Conservation (phyloP, 345 rosid genomes). For the Melaleuca quinquenervia region DNA sequence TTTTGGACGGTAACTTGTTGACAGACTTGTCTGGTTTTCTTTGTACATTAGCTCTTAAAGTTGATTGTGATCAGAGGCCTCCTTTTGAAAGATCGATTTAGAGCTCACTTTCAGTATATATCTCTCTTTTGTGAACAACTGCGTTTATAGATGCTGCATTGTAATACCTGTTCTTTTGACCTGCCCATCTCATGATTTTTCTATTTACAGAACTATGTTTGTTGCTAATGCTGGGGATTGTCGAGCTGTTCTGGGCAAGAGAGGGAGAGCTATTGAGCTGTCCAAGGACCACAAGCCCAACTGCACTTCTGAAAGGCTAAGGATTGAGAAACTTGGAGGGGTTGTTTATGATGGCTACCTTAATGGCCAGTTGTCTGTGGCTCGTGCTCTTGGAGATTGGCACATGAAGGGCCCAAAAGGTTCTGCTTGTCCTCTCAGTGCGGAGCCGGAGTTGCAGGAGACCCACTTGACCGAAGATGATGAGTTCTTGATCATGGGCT, state of each 20-base stretch:
- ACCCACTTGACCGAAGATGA: conserved; percentile 63
- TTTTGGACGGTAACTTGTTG: conserved; percentile 49
- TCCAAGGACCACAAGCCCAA: conserved; percentile 96
- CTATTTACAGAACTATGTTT: conserved; percentile 45
- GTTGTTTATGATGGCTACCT: conserved; percentile 92
- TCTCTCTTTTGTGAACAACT: not conserved
- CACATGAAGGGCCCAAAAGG: conserved; percentile 96
- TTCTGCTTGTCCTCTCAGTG: conserved; percentile 71
- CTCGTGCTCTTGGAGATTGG: conserved; percentile 98
- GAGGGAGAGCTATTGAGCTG: conserved; percentile 89
- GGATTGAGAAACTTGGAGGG: conserved; percentile 90
- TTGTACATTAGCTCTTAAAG: not conserved
- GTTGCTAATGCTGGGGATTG: conserved; percentile 97
- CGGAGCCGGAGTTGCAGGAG: conserved; percentile 88
- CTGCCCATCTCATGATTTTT: not conserved
- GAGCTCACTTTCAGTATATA: not conserved
- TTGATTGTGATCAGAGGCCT: not conserved
- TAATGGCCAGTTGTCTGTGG: conserved; percentile 91
- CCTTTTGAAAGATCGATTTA: not conserved
- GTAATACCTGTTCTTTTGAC: not conserved
- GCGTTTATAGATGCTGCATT: not conserved
- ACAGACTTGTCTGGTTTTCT: not conserved
- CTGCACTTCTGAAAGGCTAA: conserved; percentile 50
- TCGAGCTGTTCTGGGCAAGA: conserved; percentile 84
- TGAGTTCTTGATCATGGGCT: conserved; percentile 93